Conservation (phyloP, 1,284 basidiomycete species). For the Sparassis latifolia region DNA sequence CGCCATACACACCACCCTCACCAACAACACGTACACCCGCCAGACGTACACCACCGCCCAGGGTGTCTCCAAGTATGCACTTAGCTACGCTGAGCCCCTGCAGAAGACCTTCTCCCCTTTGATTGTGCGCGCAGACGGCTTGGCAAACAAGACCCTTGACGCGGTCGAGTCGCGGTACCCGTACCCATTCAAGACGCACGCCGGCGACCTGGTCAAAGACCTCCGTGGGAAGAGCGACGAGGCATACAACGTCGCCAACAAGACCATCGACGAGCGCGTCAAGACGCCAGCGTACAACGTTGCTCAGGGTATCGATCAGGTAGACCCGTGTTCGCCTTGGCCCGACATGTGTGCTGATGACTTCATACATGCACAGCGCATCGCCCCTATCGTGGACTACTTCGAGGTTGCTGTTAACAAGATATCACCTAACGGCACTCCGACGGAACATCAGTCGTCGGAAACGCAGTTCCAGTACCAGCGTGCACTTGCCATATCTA, state of each 20-base stretch:
- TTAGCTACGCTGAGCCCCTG: constrained; percentile 57
- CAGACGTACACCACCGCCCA: constrained; percentile 60
- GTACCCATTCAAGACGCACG: constrained; percentile 65
- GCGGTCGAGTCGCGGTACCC: constrained; percentile 67
- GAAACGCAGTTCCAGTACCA: constrained; percentile 62
- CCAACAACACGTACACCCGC: constrained; percentile 53
- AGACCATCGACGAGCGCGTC: constrained; percentile 60
- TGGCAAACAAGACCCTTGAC: constrained; percentile 69
- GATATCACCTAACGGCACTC: constrained; percentile 31
- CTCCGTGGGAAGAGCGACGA: constrained; percentile 51
- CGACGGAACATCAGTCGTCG: constrained; percentile 14
- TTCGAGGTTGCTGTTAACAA: constrained; percentile 55
- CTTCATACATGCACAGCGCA: constrained; percentile 35
- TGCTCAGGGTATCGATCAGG: constrained; percentile 69
- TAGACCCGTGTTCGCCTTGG: constrained; percentile 28
- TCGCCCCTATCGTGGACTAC: constrained; percentile 68
- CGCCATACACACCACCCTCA: constrained; percentile 52
- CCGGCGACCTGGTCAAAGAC: constrained; percentile 60
- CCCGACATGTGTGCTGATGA: constrained; percentile 13
- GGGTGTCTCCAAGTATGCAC: constrained; percentile 49
- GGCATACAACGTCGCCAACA: constrained; percentile 51
- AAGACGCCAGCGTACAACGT: constrained; percentile 55
- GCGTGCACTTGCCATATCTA: constrained; percentile 60
- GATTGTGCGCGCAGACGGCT: constrained; percentile 52
- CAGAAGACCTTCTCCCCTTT: constrained; percentile 60